Percentiles rank a stretch among this genome's conserved stretches.
Evolutionary conservation across 495 filamentous ascomycete genomes (phyloP).

Genomic region (Penicillium salamii): DNA sequence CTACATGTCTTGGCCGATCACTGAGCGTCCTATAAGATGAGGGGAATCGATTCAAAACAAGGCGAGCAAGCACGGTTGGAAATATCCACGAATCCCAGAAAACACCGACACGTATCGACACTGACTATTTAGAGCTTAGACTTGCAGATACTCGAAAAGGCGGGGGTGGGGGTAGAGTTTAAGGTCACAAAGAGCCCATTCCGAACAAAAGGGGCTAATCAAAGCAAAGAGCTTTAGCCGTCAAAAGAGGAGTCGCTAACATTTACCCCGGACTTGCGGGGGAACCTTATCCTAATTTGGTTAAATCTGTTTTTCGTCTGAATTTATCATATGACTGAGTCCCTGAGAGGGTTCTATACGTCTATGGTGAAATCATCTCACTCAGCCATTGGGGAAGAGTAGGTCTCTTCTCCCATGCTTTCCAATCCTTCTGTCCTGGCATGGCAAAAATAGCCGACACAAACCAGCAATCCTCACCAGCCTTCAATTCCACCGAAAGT

Average conservation of each 20-base stretch:
- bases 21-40: conserved; percentile 10
- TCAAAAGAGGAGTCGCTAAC: not conserved
- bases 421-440: conserved; percentile 29
- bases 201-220: not conserved
- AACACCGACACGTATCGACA: not conserved
- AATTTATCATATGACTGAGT: too few relatives aligned
- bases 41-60: not conserved
- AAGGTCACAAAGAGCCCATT: not conserved
- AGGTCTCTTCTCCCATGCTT: conserved; percentile 50
- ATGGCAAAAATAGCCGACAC: conserved; percentile 50
- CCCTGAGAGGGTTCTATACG: too few relatives aligned
- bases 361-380: conserved; percentile 34
- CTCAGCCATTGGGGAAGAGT: conserved; percentile 54
- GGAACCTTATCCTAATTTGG: not conserved
- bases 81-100: conserved; percentile 24
- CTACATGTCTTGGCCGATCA: conserved; percentile 5
- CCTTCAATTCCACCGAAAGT: conserved; percentile 37
- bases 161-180: conserved; percentile 1
- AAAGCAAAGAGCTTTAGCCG: not conserved
- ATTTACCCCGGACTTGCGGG: conserved; percentile 7
- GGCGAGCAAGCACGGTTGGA: conserved; percentile 9
- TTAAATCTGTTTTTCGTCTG: too few relatives aligned
- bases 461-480: conserved; percentile 42
- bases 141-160: not conserved
- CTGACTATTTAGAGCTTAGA: not conserved